These are phyloP conservation scores for Pelargonium fulgidum DNA, from an alignment of 441 rosid species.

Conservation along the genomic window DNA sequence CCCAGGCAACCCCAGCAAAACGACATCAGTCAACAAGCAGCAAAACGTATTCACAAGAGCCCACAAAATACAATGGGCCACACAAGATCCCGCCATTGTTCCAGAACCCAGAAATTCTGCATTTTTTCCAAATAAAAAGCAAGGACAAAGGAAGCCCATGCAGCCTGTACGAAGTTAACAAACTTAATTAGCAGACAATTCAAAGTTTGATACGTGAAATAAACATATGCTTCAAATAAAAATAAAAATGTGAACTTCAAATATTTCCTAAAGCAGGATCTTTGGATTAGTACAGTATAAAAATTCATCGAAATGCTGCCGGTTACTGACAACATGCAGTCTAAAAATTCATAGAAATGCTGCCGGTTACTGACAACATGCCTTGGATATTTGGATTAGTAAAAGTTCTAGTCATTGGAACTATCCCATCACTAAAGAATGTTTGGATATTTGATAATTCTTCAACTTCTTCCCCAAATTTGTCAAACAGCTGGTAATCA, in stretches of 20 bases:
- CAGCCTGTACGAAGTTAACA: slow-evolving; percentile 39
- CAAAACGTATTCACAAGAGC: slow-evolving; percentile 57
- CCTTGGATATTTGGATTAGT: too few species aligned
- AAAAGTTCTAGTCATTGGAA: too few species aligned
- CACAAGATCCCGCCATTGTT: slow-evolving; percentile 70
- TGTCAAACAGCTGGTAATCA: too few species aligned
- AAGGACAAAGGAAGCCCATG: slow-evolving; percentile 76
- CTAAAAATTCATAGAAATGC: too few species aligned
- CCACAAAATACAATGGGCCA: slow-evolving; percentile 68
- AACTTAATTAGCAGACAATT: not conserved
- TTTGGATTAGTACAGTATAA: too few species aligned
- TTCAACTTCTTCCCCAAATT: too few species aligned
- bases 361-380: too few species aligned
- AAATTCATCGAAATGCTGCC: too few species aligned
- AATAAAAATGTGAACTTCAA: not conserved
- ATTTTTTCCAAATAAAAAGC: slow-evolving; percentile 79
- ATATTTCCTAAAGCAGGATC: not conserved
- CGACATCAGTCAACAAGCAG: slow-evolving; percentile 64
- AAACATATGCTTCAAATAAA: not conserved
- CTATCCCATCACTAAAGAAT: too few species aligned
- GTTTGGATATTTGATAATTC: too few species aligned
- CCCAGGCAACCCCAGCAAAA: slow-evolving; percentile 74
- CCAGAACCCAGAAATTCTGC: slow-evolving; percentile 86
- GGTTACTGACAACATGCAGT: too few species aligned
- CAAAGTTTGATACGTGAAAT: not conserved